These are phyloP conservation scores for Trichoderma lentiforme DNA, from an alignment of 2,329 filamentous ascomycete species.

Conservation along the genomic window DNA sequence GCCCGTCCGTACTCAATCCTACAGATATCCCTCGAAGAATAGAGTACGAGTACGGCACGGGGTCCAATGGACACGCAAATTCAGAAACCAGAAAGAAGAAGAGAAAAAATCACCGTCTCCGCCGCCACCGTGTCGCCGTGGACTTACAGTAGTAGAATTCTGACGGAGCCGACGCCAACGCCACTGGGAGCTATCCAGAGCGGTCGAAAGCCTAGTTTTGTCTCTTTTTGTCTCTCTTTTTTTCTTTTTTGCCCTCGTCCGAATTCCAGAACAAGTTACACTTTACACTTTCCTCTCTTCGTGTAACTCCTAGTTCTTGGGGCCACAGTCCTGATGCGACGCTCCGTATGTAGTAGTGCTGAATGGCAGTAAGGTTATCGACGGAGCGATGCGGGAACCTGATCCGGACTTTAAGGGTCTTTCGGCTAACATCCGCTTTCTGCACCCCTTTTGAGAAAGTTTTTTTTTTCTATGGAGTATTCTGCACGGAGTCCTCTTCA, in stretches of 20 bases:
- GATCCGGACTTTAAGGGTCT: neutral
- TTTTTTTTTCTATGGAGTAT: neutral
- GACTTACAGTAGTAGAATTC: neutral
- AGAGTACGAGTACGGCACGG: neutral
- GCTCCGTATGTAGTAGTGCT: neutral
- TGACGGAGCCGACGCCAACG: neutral
- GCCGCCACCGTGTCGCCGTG: neutral
- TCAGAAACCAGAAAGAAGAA: neutral
- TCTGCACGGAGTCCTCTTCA: no score
- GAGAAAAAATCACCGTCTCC: neutral
- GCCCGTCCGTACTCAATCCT: neutral
- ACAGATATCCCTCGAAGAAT: neutral
- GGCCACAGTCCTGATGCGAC: neutral
- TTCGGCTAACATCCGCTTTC: slow-evolving; percentile 6
- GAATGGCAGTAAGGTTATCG: slow-evolving; percentile 1
- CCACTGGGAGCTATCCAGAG: neutral
- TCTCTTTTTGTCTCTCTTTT: neutral
- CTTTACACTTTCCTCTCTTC: neutral
- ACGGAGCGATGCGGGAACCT: neutral
- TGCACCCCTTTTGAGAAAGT: neutral
- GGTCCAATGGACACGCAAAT: neutral
- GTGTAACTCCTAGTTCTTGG: neutral
- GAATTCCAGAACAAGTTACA: neutral
- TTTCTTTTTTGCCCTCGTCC: neutral
- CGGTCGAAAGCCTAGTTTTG: neutral